phyloP scores from a whole-genome alignment of 164 flowering plant genomes.

The Dillenia turbinata region DNA sequence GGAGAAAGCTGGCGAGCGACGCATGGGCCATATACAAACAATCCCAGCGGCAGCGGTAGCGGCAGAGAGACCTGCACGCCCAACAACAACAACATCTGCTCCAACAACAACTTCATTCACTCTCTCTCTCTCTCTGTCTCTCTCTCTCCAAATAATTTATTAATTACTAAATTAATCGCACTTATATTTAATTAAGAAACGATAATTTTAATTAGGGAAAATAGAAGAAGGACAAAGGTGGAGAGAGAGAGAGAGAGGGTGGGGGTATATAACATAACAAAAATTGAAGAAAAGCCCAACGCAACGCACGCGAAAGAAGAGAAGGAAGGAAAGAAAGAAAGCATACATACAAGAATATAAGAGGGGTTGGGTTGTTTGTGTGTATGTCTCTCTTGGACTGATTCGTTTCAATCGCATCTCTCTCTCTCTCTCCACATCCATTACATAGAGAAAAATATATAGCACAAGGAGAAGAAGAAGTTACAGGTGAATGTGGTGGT shows the following conservation, averaged over 20 bases:
- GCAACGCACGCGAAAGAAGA: slow-evolving; percentile 14
- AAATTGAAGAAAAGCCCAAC: slow-evolving; percentile 24
- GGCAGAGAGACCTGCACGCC: slow-evolving; percentile 23
- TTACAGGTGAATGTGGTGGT: too few relatives aligned
- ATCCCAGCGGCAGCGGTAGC: slow-evolving; percentile 30
- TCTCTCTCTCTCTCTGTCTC: background rate
- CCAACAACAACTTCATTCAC: background rate
- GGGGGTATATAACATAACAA: too few relatives aligned
- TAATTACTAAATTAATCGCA: background rate
- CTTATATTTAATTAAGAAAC: too few relatives aligned
- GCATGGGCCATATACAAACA: slow-evolving; percentile 33
- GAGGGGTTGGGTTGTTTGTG: too few relatives aligned
- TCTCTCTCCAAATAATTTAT: slow-evolving; percentile 4
- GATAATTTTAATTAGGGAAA: too few relatives aligned
- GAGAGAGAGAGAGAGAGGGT: too few relatives aligned
- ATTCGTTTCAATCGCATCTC: slow-evolving; percentile 41
- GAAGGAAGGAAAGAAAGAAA: slow-evolving; percentile 24
- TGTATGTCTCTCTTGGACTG: slow-evolving; percentile 50
- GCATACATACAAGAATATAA: slow-evolving; percentile 5
- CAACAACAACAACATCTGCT: slow-evolving; percentile 17
- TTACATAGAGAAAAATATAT: too few relatives aligned
- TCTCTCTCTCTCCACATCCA: slow-evolving; percentile 6
- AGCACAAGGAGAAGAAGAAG: slow-evolving; percentile 10
- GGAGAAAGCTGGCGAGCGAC: slow-evolving; percentile 22
- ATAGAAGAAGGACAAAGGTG: too few relatives aligned